phyloP scores from a whole-genome alignment of 768 basidiomycete genomes.

The Melanogaster broomeanus region DNA sequence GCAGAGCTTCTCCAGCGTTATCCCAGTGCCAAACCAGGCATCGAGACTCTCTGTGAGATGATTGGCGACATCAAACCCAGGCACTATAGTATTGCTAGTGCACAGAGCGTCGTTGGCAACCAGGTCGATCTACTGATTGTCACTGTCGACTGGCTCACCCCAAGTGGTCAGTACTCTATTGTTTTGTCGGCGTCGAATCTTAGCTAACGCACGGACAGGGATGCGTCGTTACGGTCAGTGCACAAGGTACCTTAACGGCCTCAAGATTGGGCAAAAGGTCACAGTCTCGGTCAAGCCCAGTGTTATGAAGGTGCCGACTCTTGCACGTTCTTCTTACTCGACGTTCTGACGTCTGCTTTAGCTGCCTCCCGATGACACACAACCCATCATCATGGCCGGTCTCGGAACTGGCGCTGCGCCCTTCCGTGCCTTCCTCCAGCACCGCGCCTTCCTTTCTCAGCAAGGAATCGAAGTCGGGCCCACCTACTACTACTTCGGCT shows the following conservation, averaged over 20 bases:
- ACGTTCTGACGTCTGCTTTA: constrained; percentile 31
- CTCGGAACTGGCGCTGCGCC: constrained; percentile 98
- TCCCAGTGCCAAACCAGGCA: constrained; percentile 74
- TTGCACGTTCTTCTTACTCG: not conserved
- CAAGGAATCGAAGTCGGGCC: constrained; percentile 86
- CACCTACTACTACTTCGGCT: constrained; percentile 97
- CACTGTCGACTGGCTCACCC: constrained; percentile 91
- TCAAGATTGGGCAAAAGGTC: constrained; percentile 87
- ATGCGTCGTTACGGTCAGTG: constrained; percentile 87
- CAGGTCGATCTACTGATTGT: constrained; percentile 94
- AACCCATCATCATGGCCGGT: constrained; percentile 98
- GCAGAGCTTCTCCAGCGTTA: constrained; percentile 83
- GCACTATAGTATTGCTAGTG: constrained; percentile 97
- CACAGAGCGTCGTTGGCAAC: constrained; percentile 93
- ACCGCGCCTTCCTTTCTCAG: constrained; percentile 80
- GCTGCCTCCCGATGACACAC: constrained; percentile 81
- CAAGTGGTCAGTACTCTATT: constrained; percentile 60
- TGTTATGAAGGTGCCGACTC: constrained; percentile 86
- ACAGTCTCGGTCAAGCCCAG: constrained; percentile 98
- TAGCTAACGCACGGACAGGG: constrained; percentile 46
- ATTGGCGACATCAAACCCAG: constrained; percentile 96
- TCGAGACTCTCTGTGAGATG: constrained; percentile 85
- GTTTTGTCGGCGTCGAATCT: not conserved
- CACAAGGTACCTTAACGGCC: constrained; percentile 87
- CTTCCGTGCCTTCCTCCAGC: constrained; percentile 98